These are phyloP conservation scores for Backusella psychrophila DNA, from an alignment of 192 early-diverging fungal species.

Conservation along the genomic window DNA sequence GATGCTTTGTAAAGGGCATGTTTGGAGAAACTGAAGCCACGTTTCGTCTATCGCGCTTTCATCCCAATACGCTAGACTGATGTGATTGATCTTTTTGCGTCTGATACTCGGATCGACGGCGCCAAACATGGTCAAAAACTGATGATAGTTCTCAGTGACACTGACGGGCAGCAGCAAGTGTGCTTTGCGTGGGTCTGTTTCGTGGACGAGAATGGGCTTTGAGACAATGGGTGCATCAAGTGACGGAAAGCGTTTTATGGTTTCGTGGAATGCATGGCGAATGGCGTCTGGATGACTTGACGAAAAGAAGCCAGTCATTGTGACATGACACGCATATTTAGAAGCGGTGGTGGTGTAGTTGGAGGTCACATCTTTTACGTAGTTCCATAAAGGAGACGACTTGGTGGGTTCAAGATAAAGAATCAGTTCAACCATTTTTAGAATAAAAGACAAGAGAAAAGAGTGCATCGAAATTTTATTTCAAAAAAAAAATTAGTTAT, in stretches of 20 bases:
- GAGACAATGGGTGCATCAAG: background rate
- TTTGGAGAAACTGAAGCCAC: background rate
- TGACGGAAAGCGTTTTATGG: too few relatives aligned
- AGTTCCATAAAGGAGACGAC: background rate
- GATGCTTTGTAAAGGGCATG: background rate
- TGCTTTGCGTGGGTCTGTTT: background rate
- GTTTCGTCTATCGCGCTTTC: background rate
- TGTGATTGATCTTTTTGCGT: conserved; percentile 8
- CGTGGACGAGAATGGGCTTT: background rate
- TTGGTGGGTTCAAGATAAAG: conserved; percentile 14
- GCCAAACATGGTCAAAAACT: background rate
- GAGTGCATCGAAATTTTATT: background rate
- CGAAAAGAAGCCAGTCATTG: conserved; percentile 14
- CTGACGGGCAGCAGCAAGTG: conserved; percentile 13
- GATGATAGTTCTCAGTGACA: background rate
- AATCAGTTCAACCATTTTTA: conserved; percentile 7
- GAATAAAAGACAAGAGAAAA: background rate
- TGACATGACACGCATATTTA: conserved; percentile 7
- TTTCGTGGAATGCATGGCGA: background rate
- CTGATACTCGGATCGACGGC: background rate
- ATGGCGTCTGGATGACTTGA: background rate
- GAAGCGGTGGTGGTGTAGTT: conserved; percentile 10
- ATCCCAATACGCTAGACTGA: conserved; percentile 25
- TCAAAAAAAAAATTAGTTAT: background rate
- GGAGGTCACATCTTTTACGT: background rate